phyloP scores from a whole-genome alignment of 1,284 basidiomycete species.

The Fomitopsis pinicola region DNA sequence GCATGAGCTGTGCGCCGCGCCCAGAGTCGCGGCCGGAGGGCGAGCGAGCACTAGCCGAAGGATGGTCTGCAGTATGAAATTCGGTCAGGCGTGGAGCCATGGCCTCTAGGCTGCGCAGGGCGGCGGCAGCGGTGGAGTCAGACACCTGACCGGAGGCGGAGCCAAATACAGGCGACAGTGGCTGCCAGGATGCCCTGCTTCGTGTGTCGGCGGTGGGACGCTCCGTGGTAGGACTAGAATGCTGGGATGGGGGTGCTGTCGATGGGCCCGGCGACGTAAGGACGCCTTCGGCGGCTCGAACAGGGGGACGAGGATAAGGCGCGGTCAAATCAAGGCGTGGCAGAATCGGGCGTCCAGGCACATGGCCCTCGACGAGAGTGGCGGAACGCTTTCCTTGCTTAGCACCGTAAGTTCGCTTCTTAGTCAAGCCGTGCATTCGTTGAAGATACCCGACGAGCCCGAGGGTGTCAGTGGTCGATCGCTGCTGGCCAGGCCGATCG shows the following conservation, averaged over 20 bases:
- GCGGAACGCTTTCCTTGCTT: slow-evolving; percentile 20
- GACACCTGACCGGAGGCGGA: slow-evolving; percentile 12
- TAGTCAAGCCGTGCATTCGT: slow-evolving; percentile 28
- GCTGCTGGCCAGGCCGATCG: slow-evolving; percentile 11
- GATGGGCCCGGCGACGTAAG: not conserved
- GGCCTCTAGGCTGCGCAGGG: slow-evolving; percentile 21
- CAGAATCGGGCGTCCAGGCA: slow-evolving; percentile 25
- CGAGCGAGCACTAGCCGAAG: not conserved
- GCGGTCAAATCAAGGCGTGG: slow-evolving; percentile 25
- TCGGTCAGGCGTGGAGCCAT: slow-evolving; percentile 24
- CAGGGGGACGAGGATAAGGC: slow-evolving; percentile 17
- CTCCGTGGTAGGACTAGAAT: slow-evolving; percentile 11
- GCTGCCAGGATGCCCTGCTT: slow-evolving; percentile 23
- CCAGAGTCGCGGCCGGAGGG: not conserved
- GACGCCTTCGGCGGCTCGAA: slow-evolving; percentile 5
- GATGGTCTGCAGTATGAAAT: slow-evolving; percentile 5
- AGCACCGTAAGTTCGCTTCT: slow-evolving; percentile 24
- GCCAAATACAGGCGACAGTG: slow-evolving; percentile 16
- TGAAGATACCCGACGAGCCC: slow-evolving; percentile 29
- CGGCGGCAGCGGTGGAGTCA: slow-evolving; percentile 20
- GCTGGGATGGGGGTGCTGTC: not conserved
- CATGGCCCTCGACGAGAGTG: slow-evolving; percentile 15
- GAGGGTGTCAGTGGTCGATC: slow-evolving; percentile 14
- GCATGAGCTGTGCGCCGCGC: slow-evolving; percentile 1
- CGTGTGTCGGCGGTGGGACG: slow-evolving; percentile 13